Evolutionary conservation across 768 basidiomycete species (phyloP).

Genomic region (Chiua virens): DNA sequence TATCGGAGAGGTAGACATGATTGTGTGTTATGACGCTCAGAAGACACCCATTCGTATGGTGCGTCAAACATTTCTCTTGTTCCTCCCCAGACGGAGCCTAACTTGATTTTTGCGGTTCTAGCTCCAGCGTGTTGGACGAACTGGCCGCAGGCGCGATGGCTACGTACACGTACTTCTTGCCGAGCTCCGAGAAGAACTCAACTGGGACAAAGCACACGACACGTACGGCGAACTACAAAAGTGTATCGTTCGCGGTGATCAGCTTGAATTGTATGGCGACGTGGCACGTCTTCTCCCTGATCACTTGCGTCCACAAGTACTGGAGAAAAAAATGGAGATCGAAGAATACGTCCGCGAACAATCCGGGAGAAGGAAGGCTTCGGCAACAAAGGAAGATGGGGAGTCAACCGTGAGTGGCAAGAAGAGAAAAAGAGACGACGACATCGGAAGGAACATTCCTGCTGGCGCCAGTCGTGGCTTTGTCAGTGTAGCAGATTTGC

Average conservation of each 20-base stretch:
- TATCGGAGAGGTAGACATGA: slow-evolving; percentile 96
- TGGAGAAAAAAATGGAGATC: slow-evolving; percentile 84
- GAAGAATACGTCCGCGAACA: slow-evolving; percentile 64
- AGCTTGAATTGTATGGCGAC: slow-evolving; percentile 91
- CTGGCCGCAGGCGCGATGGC: slow-evolving; percentile 89
- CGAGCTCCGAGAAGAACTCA: slow-evolving; percentile 86
- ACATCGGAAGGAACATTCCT: slow-evolving; percentile 70
- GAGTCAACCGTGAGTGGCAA: slow-evolving; percentile 35
- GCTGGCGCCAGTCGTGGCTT: slow-evolving; percentile 70
- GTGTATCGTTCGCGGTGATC: slow-evolving; percentile 79
- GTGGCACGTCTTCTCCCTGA: slow-evolving; percentile 83
- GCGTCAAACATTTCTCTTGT: slow-evolving; percentile 21
- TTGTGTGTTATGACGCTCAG: slow-evolving; percentile 94
- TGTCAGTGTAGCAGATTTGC: slow-evolving; percentile 62
- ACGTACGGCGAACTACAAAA: slow-evolving; percentile 88
- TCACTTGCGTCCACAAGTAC: slow-evolving; percentile 69
- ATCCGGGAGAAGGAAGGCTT: slow-evolving; percentile 34
- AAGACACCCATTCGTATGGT: slow-evolving; percentile 98
- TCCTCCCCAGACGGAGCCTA: neutral
- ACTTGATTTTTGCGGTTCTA: slow-evolving; percentile 31
- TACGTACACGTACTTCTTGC: slow-evolving; percentile 89
- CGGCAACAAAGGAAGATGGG: slow-evolving; percentile 23
- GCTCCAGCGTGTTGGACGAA: slow-evolving; percentile 95
- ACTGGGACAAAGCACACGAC: slow-evolving; percentile 85
- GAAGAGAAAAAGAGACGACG: slow-evolving; percentile 73